Evolutionary conservation across 192 early-diverging fungal species (phyloP), one percentile per base, ranked within the genome.

Genomic region (Chytriomyces sp.): DNA sequence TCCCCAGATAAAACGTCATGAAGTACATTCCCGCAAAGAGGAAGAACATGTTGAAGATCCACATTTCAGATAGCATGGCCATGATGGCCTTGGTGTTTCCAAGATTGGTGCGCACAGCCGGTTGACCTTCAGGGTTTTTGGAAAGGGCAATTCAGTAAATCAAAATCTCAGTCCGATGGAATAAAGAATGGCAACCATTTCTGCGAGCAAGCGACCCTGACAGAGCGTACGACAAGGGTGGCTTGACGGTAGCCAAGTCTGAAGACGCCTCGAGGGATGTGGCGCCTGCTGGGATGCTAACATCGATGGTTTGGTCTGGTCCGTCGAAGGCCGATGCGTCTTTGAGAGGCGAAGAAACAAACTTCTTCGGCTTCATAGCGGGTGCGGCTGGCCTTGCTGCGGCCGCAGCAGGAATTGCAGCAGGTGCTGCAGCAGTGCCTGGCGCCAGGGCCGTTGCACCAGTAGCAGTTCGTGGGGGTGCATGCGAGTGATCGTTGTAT

Each of bases 61-160:
- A 89, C 77, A 82, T 72, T 72, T 89, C 85, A 6, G 83, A 80
- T 8, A 89, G 81, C 35, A 89, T 48, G 44, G 75, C 82, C 86
- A 87, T 87, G 67, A 86, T 72, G 45, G 83, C 77, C 26, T 82
- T 80, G 61, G 87, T 88, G 79, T 88, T 86, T 28, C 87, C 87
- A 26, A 69, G 64, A 81, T 88, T 88, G n/a, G 87, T 88, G 20
- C 85, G 77, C 20, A 75, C 74, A 16, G 43, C 46, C 13, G 49
- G n/a, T 62, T 78, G 46, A n/a, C 69, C 77, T 73, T 20, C 16
- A 20, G 6, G 45, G 10, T 13, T 24, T 16, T 5, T 59, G 57
- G 46, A 45, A 26, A 24, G 62, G 62, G 26, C 8, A 28, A 11
- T 24, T 64, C 26, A 26, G 18, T 64, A 64, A 10, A 35, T 35